These are phyloP conservation scores for Dictyostelium capitatum DNA, from an alignment of 78 protist species.

Conservation along the genomic window DNA sequence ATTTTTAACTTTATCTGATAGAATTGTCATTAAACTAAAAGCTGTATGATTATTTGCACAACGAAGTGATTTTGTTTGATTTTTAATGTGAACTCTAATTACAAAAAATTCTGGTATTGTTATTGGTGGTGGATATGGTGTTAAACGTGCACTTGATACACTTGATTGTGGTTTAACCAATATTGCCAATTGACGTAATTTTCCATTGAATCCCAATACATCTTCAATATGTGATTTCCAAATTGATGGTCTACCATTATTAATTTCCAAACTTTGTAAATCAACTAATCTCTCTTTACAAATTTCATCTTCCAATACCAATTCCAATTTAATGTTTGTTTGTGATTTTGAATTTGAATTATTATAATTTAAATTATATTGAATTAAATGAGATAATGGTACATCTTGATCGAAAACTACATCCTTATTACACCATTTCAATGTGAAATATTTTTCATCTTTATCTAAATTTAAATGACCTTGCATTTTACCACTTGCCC, in stretches of 20 bases:
- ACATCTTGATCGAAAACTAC: conserved; percentile 26
- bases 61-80: conserved; percentile 68
- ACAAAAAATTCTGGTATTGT: conserved; percentile 68
- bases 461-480: conserved; percentile 45
- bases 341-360: not conserved
- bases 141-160: conserved; percentile 19
- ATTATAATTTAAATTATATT: not conserved
- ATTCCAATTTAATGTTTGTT: conserved; percentile 21
- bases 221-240: conserved; percentile 76
- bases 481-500: conserved; percentile 75
- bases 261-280: not conserved
- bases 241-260: conserved; percentile 29
- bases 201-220: conserved; percentile 30
- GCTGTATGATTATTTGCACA: conserved; percentile 70
- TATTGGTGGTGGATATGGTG: conserved; percentile 71
- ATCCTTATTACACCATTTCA: conserved; percentile 30
- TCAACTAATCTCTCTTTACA: conserved; percentile 68
- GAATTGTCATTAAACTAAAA: conserved; percentile 39
- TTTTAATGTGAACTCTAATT: conserved; percentile 40
- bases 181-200: conserved; percentile 17
- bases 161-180: not conserved
- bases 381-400: not conserved
- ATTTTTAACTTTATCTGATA: conserved; percentile 56
- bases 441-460: conserved; percentile 10
- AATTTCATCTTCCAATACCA: conserved; percentile 35